Conservation (phyloP, 768 basidiomycete species). For the Lactifluus echinatus region DNA sequence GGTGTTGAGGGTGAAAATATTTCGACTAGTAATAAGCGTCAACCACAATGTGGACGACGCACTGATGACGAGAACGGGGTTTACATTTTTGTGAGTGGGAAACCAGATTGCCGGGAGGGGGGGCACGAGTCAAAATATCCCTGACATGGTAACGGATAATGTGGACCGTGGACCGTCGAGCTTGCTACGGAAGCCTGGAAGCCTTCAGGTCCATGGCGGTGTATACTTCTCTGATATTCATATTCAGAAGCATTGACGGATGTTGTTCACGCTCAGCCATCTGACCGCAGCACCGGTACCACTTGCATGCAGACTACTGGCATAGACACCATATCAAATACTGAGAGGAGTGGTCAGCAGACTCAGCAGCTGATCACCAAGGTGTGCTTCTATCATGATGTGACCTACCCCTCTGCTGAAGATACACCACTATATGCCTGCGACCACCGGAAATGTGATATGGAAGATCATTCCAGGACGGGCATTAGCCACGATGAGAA, state of each 20-base stretch:
- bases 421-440: constrained; percentile 75
- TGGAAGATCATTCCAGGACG: constrained; percentile 72
- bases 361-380: neutral
- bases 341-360: constrained; percentile 26
- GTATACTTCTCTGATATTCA: neutral
- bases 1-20: constrained; percentile 74
- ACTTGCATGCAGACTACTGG: constrained; percentile 64
- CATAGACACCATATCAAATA: constrained; percentile 73
- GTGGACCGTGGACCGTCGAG: constrained; percentile 60
- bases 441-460: constrained; percentile 67
- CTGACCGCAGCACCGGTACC: constrained; percentile 56
- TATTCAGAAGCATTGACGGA: constrained; percentile 41
- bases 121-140: constrained; percentile 67
- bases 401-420: constrained; percentile 63
- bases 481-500: constrained; percentile 70
- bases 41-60: constrained; percentile 8
- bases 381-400: neutral
- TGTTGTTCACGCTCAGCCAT: constrained; percentile 63
- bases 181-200: constrained; percentile 46
- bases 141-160: constrained; percentile 64
- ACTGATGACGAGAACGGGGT: constrained; percentile 11
- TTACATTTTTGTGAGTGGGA: constrained; percentile 77
- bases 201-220: neutral
- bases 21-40: constrained; percentile 37
- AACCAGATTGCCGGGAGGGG: constrained; percentile 77